phyloP scores from a whole-genome alignment of 441 rosid genomes.

The Macaranga tanarius region DNA sequence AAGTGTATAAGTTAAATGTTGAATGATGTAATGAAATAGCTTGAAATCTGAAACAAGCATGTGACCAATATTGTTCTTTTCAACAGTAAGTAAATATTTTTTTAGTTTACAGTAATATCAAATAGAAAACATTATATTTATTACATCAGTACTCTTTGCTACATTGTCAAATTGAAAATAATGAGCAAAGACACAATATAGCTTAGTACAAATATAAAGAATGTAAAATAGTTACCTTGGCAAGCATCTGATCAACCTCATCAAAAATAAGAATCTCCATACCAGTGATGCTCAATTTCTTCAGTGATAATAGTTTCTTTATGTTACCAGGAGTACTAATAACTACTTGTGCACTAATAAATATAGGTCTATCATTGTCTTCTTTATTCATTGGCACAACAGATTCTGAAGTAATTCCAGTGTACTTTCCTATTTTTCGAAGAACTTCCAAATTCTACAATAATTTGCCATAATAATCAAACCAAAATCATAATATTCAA shows the following conservation, averaged over 20 bases:
- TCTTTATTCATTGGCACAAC: conserved; percentile 67
- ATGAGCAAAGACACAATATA: no score
- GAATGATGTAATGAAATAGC: no score
- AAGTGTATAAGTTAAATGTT: no score
- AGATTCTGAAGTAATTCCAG: conserved; percentile 67
- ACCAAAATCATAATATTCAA: conserved; percentile 4
- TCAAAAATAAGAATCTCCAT: conserved; percentile 91
- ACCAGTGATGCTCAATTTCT: conserved; percentile 48
- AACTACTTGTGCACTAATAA: conserved; percentile 65
- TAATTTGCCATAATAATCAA: not conserved
- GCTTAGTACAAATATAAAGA: no score
- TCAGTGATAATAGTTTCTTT: conserved; percentile 63
- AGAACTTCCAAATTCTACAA: conserved; percentile 90
- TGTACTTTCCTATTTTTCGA: conserved; percentile 84
- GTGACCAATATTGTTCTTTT: no score
- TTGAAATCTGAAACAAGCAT: not conserved
- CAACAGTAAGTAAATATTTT: no score
- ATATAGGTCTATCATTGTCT: conserved; percentile 30
- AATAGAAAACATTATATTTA: no score
- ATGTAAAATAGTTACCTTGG: conserved; percentile 46
- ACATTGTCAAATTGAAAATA: no score
- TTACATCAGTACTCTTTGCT: no score
- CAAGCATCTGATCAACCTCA: conserved; percentile 99
- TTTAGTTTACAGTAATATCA: no score
- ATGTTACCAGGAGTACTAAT: conserved; percentile 96